Base-by-base conservation (phyloP, 495 filamentous ascomycete genomes). In the Neurospora sp. region DNA sequence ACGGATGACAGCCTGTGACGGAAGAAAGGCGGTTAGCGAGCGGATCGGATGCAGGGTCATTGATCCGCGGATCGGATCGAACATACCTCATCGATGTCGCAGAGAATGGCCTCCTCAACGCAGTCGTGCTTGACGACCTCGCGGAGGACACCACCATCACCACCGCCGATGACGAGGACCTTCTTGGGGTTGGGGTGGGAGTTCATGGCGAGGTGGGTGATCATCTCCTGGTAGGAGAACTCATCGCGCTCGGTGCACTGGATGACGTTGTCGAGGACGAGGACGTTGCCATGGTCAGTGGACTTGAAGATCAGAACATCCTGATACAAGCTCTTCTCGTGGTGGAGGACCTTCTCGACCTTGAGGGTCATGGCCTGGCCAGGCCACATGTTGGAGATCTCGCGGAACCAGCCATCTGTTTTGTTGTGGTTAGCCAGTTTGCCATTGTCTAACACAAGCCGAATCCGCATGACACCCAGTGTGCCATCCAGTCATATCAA, bases 211-310 rank as follows among this genome's bases (percentile, higher is more conserved):
- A 98, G 88, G 84, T 99, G 94, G 73, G 96, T 93, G 85, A 99
- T 99, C 96, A 99, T 99, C 89, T 99, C 96, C 86, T 99, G 96
- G 89, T 98, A 98, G 84, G 93, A 91, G 87, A 98, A 98, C 86
- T 99, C 96, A 81, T 99, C 96, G 53, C 94, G 89, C 89, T 98
- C 96, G 72, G 96, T 98, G 87, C 90, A 94, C 85, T 98, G 96
- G 83, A 99, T 98, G 81, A 97, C 96, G 80, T 97, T 97, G 88
- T 99, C 96, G 45, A 99, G 88, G 61, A 99, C 94, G n/a, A 99
- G 89, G 69, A 98, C 95, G 77, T 89, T 97, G 78, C 96, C 96
- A 82, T 98, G 93, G 89, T 98, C 89, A 86, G 90, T 95, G 78
- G 92, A 95, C 88, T 99, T 91, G 85, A 98, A 98, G 84, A 98